phyloP scores from a whole-genome alignment of 2,329 filamentous ascomycete genomes.

The Ascochyta lentis region DNA sequence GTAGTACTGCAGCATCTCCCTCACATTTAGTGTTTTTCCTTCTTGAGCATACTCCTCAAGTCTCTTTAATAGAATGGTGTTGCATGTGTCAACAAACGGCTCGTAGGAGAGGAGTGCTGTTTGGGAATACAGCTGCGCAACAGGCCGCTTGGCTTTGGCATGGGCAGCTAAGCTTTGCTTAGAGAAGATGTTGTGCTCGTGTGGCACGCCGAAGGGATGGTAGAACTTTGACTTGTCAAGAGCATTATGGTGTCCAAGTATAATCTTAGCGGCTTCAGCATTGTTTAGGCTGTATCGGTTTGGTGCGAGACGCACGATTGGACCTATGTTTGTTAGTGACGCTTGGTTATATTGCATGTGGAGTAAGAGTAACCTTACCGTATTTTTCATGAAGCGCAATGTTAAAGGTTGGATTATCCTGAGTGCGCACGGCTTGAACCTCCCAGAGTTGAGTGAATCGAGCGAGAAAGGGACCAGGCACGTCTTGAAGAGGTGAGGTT shows the following conservation, averaged over 20 bases:
- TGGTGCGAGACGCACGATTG: slow-evolving; percentile 20
- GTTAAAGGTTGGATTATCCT: slow-evolving; percentile 49
- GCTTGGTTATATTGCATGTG: too few relatives aligned
- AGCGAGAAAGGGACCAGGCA: slow-evolving; percentile 56
- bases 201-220: slow-evolving; percentile 23
- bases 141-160: slow-evolving; percentile 31
- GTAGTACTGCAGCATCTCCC: slow-evolving; percentile 56
- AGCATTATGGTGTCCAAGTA: slow-evolving; percentile 17
- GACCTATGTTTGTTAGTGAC: slow-evolving; percentile 7
- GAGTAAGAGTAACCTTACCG: slow-evolving; percentile 26
- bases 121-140: slow-evolving; percentile 46
- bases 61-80: slow-evolving; percentile 39
- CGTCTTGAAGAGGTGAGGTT: slow-evolving; percentile 42
- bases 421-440: slow-evolving; percentile 45
- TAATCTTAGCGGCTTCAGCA: slow-evolving; percentile 12
- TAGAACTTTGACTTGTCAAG: slow-evolving; percentile 32
- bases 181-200: slow-evolving; percentile 46
- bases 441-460: slow-evolving; percentile 57
- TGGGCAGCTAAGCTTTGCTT: slow-evolving; percentile 45
- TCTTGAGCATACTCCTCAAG: slow-evolving; percentile 35
- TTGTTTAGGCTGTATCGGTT: slow-evolving; percentile 25
- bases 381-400: slow-evolving; percentile 51
- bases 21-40: slow-evolving; percentile 47
- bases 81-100: slow-evolving; percentile 48
- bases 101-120: slow-evolving; percentile 49